Base-by-base conservation (phyloP, 352 stramenopile genomes). In the Phytophthora macrochlamydospora region DNA sequence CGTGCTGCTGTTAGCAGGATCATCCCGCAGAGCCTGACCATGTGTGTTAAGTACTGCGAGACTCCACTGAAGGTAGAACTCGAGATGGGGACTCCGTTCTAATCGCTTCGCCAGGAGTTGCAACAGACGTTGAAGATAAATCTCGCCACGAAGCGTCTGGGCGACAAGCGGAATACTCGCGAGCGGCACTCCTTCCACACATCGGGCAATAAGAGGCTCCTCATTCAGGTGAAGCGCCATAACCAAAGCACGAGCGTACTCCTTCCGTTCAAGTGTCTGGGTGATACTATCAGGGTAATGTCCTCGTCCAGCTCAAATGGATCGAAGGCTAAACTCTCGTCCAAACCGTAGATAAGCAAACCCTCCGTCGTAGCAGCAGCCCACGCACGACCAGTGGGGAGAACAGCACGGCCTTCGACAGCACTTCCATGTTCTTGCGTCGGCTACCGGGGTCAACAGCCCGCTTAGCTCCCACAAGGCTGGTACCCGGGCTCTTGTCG, bases 211-310 rank as follows among this genome's bases (percentile, higher is more conserved):
- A 33, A 98, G 71, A 11, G 85, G 81, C 71, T 97, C 93, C 74
- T 99, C 97, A 74, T 98, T 99, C 69, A 99, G 72, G 71, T 99
- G 94, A 49, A 99, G 74, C 55, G 94, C 90, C 92, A 99, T 99
- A 56, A 98, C 80, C 65, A 99, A 81, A 13, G 96, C 97, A 65
- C 95, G 94, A 37, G 81, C 88, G 65, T 95, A 98, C 60, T 99
- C 87, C 52, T 90, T 83, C n/a, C 81, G 79, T 49, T 75, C 78
- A 33, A 99, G 73, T 57, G 95, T 97, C 40, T 79, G 67, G 57
- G 87, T 81, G 50, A 99, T 97, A 31, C 79, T 85, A 44, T 97
- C 88, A 4, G 98, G 35, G 98, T 99, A 14, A 99, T 98, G 18
- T 95, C 94, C 72, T 99, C 96, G 55, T 99, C 98, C 51, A 99